Base-by-base conservation (phyloP, 805 yeast genomes). In the Debaryomyces castellii region DNA sequence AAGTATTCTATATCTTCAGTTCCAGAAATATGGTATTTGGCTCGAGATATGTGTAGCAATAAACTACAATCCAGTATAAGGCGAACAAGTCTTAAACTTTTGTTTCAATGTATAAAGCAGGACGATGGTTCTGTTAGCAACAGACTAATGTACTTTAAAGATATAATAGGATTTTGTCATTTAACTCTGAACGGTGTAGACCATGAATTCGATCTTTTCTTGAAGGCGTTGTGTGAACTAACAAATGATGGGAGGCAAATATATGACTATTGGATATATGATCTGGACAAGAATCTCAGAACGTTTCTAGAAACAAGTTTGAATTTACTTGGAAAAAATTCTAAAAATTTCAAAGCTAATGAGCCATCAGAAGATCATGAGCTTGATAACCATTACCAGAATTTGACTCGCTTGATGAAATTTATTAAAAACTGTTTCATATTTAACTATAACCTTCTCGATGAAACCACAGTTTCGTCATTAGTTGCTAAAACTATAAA, bases 1-100 rank as follows among this genome's bases (percentile, higher is more conserved):
- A 77, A 73, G 40, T 74, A 73, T 41, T 69, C 83, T 3, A 74
- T 82, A 2, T 72, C 83, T 0, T 77, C 85, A 2, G 73, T 87
- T 3, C 82, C 88, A 0, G 90, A 86, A 50, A 72, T 88, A 1
- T 89, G 96, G 96, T 81, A 83, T 59, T 65, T 82, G 42, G 83
- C 85, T 0, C 68, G 78, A 48, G 79, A 75, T 41, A 63, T 84
- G 59, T 71, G 87, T 41, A 67, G 67, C 5, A 61, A 71, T 3
- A 64, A 84, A 22, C 46, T 53, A 5, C 60, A 57, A 30, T 46
- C 65, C 3, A 45, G 54, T 17, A 56, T 62, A 14, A 50, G 77
- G 46, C 63, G 75, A 25, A 75, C 77, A 1, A 82, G 83, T 0
- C 61, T 87, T 27, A 61, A 70, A 14, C 66, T 89, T 20, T 60